These are phyloP conservation scores for Xylariaceae sp. DNA, from an alignment of 2,329 filamentous ascomycete species.

Conservation along the genomic window DNA sequence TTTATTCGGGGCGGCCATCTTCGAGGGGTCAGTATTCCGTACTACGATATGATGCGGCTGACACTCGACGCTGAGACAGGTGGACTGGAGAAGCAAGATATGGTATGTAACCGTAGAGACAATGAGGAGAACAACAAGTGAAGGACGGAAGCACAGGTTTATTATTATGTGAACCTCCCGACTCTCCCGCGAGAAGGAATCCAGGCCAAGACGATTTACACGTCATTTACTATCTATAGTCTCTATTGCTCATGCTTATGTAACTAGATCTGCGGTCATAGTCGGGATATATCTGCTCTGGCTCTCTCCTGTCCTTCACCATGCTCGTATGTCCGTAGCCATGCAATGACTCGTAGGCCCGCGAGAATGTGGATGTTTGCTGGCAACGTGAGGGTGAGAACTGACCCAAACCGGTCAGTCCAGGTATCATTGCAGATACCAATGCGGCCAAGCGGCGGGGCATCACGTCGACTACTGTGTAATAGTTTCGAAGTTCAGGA, in stretches of 20 bases:
- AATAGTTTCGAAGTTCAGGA: too few species aligned
- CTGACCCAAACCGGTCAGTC: not conserved
- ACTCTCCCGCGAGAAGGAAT: not conserved
- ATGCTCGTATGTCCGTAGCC: not conserved
- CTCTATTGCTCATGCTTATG: not conserved
- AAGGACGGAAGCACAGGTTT: too few species aligned
- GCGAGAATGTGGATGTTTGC: not conserved
- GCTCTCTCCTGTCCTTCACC: not conserved
- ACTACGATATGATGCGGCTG: not conserved
- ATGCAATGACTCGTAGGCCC: not conserved
- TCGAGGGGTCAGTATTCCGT: not conserved
- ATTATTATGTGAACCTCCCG: too few species aligned
- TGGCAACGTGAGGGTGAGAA: not conserved
- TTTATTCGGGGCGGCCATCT: slow-evolving; percentile 25
- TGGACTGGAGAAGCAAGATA: not conserved
- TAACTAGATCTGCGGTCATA: not conserved
- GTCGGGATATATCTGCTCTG: not conserved
- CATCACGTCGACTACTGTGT: not conserved
- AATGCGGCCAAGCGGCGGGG: not conserved
- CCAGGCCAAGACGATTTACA: not conserved
- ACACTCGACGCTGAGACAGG: not conserved
- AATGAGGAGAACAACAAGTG: too few species aligned
- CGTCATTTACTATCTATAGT: not conserved
- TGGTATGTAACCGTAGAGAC: too few species aligned
- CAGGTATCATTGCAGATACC: not conserved